A percentile compares a stretch with the other conserved stretches of the same genome.
These are phyloP conservation scores for Kurtzmaniella natalensis DNA, from an alignment of 1,139 yeast genomes.

Conservation along the genomic window DNA sequence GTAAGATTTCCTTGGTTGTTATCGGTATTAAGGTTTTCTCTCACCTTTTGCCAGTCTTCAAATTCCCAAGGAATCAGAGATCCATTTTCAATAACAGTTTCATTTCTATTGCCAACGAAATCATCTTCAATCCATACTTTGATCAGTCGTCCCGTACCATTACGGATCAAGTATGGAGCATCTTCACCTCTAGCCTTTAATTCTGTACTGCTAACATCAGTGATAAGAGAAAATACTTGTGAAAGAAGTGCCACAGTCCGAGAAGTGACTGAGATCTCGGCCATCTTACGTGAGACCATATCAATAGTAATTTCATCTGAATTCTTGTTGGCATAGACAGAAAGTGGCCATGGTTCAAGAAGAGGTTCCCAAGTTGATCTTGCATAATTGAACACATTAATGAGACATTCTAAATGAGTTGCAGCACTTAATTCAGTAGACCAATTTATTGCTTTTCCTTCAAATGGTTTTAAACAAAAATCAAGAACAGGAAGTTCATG, in stretches of 20 bases:
- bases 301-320: constrained; percentile 52
- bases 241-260: constrained; percentile 76
- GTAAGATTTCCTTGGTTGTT: constrained; percentile 58
- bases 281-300: constrained; percentile 65
- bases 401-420: constrained; percentile 60
- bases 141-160: constrained; percentile 80
- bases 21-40: constrained; percentile 75
- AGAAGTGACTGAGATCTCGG: constrained; percentile 80
- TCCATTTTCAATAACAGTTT: constrained; percentile 43
- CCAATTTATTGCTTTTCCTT: constrained; percentile 77
- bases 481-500: constrained; percentile 92
- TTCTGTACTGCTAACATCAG: constrained; percentile 39
- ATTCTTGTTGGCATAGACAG: constrained; percentile 63
- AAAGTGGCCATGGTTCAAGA: constrained; percentile 82
- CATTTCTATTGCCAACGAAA: constrained; percentile 11
- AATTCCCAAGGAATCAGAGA: constrained; percentile 79
- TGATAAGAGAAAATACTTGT: constrained; percentile 56
- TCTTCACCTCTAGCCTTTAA: constrained; percentile 71
- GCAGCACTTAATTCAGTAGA: constrained; percentile 79
- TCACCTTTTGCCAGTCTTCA: constrained; percentile 85
- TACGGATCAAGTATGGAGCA: constrained; percentile 74
- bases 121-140: constrained; percentile 64
- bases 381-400: constrained; percentile 85
- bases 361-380: constrained; percentile 97
- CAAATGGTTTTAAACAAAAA: constrained; percentile 71